Base-by-base conservation (phyloP, 139 green algal genomes). In the Chlamydomonas sphaeroides region DNA sequence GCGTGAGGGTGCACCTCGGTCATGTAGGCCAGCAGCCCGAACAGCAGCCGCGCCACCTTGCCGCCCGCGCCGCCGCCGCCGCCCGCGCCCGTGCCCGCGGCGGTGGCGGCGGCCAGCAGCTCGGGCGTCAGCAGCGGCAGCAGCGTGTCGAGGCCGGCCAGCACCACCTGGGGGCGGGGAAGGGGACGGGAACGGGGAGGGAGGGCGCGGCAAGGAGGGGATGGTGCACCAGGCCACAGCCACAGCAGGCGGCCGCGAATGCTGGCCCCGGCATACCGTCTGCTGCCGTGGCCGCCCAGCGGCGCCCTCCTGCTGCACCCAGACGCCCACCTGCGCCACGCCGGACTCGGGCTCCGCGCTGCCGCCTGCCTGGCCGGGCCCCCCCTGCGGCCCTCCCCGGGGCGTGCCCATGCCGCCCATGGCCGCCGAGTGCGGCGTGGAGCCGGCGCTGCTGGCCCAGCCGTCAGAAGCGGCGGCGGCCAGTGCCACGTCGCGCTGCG, bases 21-120 rank as follows among this genome's bases (percentile, higher is more conserved):
- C 92, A 97, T 93, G 85, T 96, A 88, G 3, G 90, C 84, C 48
- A 98, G 83, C 78, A 98, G 85, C 28, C 57, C 62, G 69, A 98
- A 98, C 83, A 95, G 98, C 33, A 91, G 69, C 49, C 83, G 78
- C n/a, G 89, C 88, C 68, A 98, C 90, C 86, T 96, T 97, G 65
- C 94, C 94, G 85, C 94, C 92, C 69, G 63, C 35, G 61, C 75
- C 73, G 25, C 57, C 38, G 35, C 73, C 73, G 36, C 57, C 73
- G 2, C 35, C 73, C 1, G 6, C 73, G 6, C 73, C 73, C 0
- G 38, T 30, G 38, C 73, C 91, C 28, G 74, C 74, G 1, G 74
- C 61, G 6, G 74, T 70, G 42, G 74, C 74, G 15, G 59, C 74
- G 3, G 74, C 91, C 36, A 98, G 87, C 67, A 97, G 88, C 70